Percentiles rank a stretch among this genome's conserved stretches.
phyloP scores from a whole-genome alignment of 352 stramenopile species.

The Phytophthora sansomeana region DNA sequence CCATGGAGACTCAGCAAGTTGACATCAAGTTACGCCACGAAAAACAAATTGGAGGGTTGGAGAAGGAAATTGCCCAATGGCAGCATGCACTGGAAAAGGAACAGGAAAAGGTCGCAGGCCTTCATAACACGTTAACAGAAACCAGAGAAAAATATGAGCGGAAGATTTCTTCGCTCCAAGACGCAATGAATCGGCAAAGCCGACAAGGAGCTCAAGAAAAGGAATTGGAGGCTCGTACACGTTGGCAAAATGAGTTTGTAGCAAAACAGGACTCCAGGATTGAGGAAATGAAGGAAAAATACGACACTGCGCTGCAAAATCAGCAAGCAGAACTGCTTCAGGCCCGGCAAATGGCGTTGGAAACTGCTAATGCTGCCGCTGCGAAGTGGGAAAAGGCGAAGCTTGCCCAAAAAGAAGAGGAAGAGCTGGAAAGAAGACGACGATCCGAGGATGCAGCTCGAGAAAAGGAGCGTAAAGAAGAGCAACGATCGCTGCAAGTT shows the following conservation, averaged over 20 bases:
- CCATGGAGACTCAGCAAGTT: conserved; percentile 40
- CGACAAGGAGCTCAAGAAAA: conserved; percentile 62
- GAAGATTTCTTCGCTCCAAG: conserved; percentile 58
- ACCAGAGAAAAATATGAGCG: conserved; percentile 57
- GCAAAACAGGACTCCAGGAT: conserved; percentile 76
- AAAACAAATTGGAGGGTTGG: conserved; percentile 48
- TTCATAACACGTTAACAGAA: conserved; percentile 40
- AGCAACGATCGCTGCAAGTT: conserved; percentile 44
- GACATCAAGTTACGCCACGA: conserved; percentile 56
- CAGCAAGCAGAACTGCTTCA: conserved; percentile 64
- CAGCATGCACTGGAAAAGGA: conserved; percentile 58
- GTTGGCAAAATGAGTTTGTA: conserved; percentile 78
- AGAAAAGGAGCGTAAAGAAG: conserved; percentile 53
- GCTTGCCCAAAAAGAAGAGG: conserved; percentile 49
- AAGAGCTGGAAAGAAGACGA: conserved; percentile 43
- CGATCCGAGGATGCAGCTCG: conserved; percentile 37
- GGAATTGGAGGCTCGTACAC: conserved; percentile 62
- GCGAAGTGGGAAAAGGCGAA: conserved; percentile 60
- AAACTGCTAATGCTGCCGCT: conserved; percentile 53
- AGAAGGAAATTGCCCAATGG: conserved; percentile 68
- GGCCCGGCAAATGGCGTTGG: conserved; percentile 56
- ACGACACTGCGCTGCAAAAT: conserved; percentile 65
- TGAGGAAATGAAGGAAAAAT: conserved; percentile 74
- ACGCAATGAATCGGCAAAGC: conserved; percentile 54
- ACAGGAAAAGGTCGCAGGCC: conserved; percentile 42